phyloP scores from a whole-genome alignment of 202 grass and related monocot species.

The Carex sylvatica region DNA sequence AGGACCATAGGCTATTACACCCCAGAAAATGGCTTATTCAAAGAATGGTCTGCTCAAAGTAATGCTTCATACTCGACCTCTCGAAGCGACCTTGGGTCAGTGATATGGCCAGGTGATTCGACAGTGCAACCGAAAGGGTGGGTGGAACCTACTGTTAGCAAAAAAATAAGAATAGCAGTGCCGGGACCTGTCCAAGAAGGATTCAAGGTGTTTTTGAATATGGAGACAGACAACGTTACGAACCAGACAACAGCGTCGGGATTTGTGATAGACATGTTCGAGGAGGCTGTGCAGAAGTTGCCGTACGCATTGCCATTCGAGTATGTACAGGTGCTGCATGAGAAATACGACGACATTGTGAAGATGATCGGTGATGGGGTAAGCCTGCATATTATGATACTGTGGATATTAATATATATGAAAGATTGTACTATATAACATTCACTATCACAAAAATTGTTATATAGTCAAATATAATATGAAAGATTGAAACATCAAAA shows the following conservation, averaged over 20 bases:
- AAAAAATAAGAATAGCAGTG: slow-evolving; percentile 46
- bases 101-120: slow-evolving; percentile 69
- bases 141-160: slow-evolving; percentile 47
- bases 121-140: slow-evolving; percentile 49
- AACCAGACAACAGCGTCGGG: slow-evolving; percentile 53
- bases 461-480: not conserved
- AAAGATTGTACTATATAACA: not conserved
- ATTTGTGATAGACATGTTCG: slow-evolving; percentile 77
- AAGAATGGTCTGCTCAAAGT: not conserved
- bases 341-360: slow-evolving; percentile 39
- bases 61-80: not conserved
- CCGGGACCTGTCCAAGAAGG: slow-evolving; percentile 26
- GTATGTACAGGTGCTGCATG: slow-evolving; percentile 35
- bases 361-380: slow-evolving; percentile 35
- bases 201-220: slow-evolving; percentile 39
- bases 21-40: slow-evolving; percentile 26
- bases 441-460: not conserved
- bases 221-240: slow-evolving; percentile 42
- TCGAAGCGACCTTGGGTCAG: slow-evolving; percentile 30
- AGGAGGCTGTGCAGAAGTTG: slow-evolving; percentile 68
- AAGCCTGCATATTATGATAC: not conserved
- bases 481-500: not conserved
- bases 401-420: no score
- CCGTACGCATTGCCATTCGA: slow-evolving; percentile 71
- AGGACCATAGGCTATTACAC: slow-evolving; percentile 68